Percentiles rank a stretch among this genome's conserved stretches.
Conservation (phyloP, 305 asterid species). For the Fraxinus nigra region DNA sequence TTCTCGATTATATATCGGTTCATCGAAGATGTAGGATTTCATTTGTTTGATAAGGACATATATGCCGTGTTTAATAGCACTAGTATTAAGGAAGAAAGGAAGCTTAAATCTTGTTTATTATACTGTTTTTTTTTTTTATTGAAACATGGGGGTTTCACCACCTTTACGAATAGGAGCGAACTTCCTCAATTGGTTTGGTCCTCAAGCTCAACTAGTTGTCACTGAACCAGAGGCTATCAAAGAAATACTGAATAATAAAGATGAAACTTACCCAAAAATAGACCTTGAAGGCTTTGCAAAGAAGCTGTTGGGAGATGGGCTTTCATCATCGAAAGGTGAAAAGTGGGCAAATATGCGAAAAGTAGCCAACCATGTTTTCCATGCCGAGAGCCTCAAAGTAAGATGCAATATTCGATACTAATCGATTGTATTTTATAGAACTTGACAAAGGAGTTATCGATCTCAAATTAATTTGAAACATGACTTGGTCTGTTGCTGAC, state of each 20-base stretch:
- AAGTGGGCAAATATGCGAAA: constrained; percentile 68
- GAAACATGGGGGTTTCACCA: neutral
- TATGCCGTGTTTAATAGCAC: neutral
- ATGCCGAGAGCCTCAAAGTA: constrained; percentile 62
- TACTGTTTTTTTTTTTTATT: neutral
- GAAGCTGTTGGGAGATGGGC: constrained; percentile 70
- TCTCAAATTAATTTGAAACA: too few relatives aligned
- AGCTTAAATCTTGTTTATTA: neutral
- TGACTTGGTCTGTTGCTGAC: neutral
- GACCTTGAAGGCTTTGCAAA: constrained; percentile 50
- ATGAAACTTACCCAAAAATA: constrained; percentile 46
- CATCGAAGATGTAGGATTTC: neutral
- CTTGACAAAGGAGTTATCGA: neutral
- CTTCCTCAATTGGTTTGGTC: constrained; percentile 58
- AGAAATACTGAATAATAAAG: constrained; percentile 54
- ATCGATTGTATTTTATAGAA: neutral
- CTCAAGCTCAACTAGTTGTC: constrained; percentile 54
- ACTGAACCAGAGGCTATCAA: constrained; percentile 60
- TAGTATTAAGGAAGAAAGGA: neutral
- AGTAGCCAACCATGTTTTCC: constrained; percentile 58
- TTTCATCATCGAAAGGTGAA: constrained; percentile 55
- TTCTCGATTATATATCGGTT: neutral
- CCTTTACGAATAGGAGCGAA: constrained; percentile 33
- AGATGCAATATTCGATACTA: neutral
- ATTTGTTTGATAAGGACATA: neutral